phyloP scores from a whole-genome alignment of 129 eudicot species.

The Tagetes erecta region DNA sequence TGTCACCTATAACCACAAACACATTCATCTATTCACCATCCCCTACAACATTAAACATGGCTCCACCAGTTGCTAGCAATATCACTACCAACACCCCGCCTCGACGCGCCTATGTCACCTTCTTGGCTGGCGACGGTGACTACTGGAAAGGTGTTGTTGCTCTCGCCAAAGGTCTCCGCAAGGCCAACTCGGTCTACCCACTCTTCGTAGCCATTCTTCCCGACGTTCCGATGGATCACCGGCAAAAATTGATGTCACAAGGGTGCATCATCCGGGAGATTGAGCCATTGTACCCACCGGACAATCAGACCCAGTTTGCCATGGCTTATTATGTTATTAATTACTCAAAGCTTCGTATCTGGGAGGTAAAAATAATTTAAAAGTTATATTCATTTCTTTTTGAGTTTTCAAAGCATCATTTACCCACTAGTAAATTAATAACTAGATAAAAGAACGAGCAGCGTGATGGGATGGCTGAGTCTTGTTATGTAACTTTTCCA shows the following conservation, averaged over 20 bases:
- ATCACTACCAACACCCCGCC: slow-evolving; percentile 28
- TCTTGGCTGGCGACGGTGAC: slow-evolving; percentile 77
- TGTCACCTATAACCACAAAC: slow-evolving; percentile 9
- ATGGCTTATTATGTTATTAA: slow-evolving; percentile 74
- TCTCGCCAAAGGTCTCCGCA: slow-evolving; percentile 72
- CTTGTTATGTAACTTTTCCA: too few relatives aligned
- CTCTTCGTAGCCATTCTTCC: slow-evolving; percentile 75
- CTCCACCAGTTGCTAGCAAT: slow-evolving; percentile 27
- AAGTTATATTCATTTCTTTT: too few relatives aligned
- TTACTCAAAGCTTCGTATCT: slow-evolving; percentile 88
- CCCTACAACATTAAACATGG: slow-evolving; percentile 19
- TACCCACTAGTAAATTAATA: too few relatives aligned
- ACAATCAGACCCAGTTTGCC: slow-evolving; percentile 61
- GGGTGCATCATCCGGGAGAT: slow-evolving; percentile 72
- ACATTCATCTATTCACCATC: neutral
- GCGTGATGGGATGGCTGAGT: too few relatives aligned
- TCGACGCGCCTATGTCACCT: slow-evolving; percentile 67
- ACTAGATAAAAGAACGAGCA: too few relatives aligned
- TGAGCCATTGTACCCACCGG: slow-evolving; percentile 51
- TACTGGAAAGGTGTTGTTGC: slow-evolving; percentile 74
- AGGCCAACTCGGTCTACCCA: slow-evolving; percentile 60
- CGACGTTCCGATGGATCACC: slow-evolving; percentile 81
- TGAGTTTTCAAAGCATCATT: too few relatives aligned
- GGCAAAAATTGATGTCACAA: slow-evolving; percentile 53
- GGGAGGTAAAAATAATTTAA: slow-evolving; percentile 56